Evolutionary conservation across 2,329 filamentous ascomycete species (phyloP).

Genomic region (Albophoma yamanashiensis): DNA sequence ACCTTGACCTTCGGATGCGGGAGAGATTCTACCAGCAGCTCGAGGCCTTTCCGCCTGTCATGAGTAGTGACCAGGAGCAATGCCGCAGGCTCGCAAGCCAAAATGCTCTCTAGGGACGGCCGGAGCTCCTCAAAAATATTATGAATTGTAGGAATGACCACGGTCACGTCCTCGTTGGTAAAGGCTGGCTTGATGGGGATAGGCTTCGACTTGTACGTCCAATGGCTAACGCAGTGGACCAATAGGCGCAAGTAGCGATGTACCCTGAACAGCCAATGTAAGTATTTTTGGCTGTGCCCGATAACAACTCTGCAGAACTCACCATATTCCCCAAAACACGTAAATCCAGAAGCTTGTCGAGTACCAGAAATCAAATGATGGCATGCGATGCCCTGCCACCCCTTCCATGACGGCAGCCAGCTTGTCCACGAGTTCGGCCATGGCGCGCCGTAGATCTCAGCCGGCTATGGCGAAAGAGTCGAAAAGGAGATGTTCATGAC

Average conservation of each 20-base stretch:
- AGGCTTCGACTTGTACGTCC: conserved; percentile 75
- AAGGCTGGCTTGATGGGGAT: conserved; percentile 73
- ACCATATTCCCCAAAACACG: conserved; percentile 35
- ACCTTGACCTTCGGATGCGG: conserved; percentile 56
- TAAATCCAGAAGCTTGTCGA: conserved; percentile 37
- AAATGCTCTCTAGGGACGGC: conserved; percentile 68
- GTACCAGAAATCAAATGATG: conserved; percentile 23
- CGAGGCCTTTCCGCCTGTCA: conserved; percentile 60
- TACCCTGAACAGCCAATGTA: conserved; percentile 42
- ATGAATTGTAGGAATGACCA: conserved; percentile 88
- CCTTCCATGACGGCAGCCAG: conserved; percentile 8
- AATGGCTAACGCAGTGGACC: conserved; percentile 77
- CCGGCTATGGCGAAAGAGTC: background rate
- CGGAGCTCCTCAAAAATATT: conserved; percentile 75
- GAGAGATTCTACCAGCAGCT: conserved; percentile 54
- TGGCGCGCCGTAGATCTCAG: background rate
- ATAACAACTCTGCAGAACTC: conserved; percentile 15
- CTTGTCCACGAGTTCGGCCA: background rate
- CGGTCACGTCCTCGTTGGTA: conserved; percentile 76
- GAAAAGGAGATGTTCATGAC: background rate
- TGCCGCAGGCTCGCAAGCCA: conserved; percentile 58
- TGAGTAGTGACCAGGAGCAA: conserved; percentile 82
- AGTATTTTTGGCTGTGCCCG: background rate
- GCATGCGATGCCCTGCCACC: conserved; percentile 4
- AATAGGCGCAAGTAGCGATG: conserved; percentile 81